Evolutionary conservation across 2,329 filamentous ascomycete genomes (phyloP), one percentile per base, ranked within the genome.

Genomic region (Ciborinia camelliae): DNA sequence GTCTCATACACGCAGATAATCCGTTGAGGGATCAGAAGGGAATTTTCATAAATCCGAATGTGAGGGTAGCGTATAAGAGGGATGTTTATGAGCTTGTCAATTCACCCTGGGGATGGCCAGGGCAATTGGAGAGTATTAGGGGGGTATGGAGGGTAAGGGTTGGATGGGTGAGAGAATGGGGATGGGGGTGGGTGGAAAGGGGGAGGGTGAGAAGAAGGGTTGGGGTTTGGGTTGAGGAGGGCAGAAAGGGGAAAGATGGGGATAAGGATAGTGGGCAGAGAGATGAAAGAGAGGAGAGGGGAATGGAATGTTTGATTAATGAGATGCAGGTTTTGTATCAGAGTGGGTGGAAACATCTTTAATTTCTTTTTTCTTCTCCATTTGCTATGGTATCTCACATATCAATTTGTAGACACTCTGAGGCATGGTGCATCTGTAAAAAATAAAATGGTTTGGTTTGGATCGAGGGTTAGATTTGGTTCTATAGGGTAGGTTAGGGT

Each of bases 1-100:
- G 90, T 75, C 82, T 92, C 52, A 85, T 91, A 58, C 89, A 91
- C 72, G 84, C 84, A 4, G 89, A 91, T 72, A 81, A 68, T n/a
- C 35, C 63, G 14, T 8, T 45, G n/a, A 51, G 61, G 60, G 86
- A 71, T 82, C 86, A 68, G 82, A 80, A 70, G 77, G 86, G 88
- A 59, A 84, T 91, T 6, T 91, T 81, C 73, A 72, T 91, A 47
- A 91, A 91, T 73, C 87, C 88, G 1, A 81, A 81, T 18, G 88
- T 91, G 12, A 80, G 87, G 12, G 88, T 90, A 14, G 87, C 81
- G 4, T 91, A 91, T 73, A 84, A 79, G 67, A 73, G 77, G n/a
- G 75, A 76, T 15, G 80, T 83, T 5, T 79, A 83, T 55, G 76
- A 79, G 23, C 23, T 48, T 1, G 63, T 8, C 72, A 73, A 66